Evolutionary conservation across 345 rosid genomes (phyloP), one percentile per base, ranked within the genome.

Genomic region (Salix purpurea): DNA sequence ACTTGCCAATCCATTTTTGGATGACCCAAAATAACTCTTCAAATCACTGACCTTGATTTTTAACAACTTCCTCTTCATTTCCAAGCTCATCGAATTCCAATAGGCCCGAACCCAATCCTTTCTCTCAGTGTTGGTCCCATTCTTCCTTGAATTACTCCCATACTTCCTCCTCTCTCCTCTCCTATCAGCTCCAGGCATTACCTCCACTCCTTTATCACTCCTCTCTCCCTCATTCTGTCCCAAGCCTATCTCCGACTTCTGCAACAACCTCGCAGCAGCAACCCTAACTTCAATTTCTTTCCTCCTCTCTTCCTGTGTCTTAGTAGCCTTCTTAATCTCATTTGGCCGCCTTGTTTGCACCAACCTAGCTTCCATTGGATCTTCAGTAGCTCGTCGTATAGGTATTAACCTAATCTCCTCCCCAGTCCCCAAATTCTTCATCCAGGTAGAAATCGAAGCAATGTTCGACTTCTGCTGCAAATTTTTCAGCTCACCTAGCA

Each of bases 251-350:
- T 92, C 97, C 4, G 94, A 81, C 77, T 88, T 92, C 89, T 91
- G 99, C 86, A 90, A 46, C 77, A 93, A 79, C 80, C 91, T 87
- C 39, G 92, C 95, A 18, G 99, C 98, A 64, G 97, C 97, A 40
- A 96, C 98, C 85, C 91, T 86, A 70, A 96, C 99, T 85, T 96
- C 99, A 82, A 93, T 88, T 91, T 92, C 99, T 78, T 96, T 92
- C 88, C 98, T 86, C 78, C 82, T 84, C 84, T 96, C 99, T 81
- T 96, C 99, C 13, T 83, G 90, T 9, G 98, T 92, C 89, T 96
- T 96, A 23, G 89, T 87, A 37, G 97, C 98, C 78, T 92, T 96
- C 83, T 90, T 93, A 79, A 96, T 92, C 90, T 96, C 99, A 73
- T 96, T 92, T 0, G 97, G 95, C 80, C 97, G 88, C 85, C 92